phyloP scores from a whole-genome alignment of 2,329 filamentous ascomycete species.

The Diaporthe batatas region DNA sequence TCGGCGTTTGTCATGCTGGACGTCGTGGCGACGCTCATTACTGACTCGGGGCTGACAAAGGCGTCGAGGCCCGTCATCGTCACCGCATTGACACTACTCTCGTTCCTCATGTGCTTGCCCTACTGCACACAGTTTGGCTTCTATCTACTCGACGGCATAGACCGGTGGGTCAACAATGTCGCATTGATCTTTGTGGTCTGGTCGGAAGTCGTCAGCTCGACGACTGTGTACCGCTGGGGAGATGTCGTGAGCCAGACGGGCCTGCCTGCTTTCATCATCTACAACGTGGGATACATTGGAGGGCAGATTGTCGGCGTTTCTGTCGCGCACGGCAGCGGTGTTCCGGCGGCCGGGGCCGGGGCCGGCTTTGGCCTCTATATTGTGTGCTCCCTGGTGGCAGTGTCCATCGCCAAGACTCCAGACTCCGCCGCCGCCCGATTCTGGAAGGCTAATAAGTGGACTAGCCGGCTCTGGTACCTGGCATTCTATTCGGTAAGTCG shows the following conservation, averaged over 20 bases:
- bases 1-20: conserved; percentile 73
- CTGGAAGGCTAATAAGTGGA: conserved; percentile 55
- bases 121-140: conserved; percentile 72
- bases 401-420: conserved; percentile 58
- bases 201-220: conserved; percentile 65
- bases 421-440: conserved; percentile 56
- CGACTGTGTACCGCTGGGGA: conserved; percentile 65
- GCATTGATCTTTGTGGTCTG: conserved; percentile 67
- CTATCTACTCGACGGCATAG: conserved; percentile 66
- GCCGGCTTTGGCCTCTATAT: conserved; percentile 67
- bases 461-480: conserved; percentile 64
- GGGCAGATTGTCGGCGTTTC: conserved; percentile 64
- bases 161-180: conserved; percentile 69
- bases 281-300: conserved; percentile 66
- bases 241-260: conserved; percentile 61
- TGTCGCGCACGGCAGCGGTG: conserved; percentile 12
- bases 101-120: conserved; percentile 66
- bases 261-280: conserved; percentile 56
- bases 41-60: conserved; percentile 63
- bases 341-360: conserved; percentile 55
- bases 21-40: conserved; percentile 65
- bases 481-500: conserved; percentile 68
- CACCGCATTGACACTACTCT: conserved; percentile 61
- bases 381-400: conserved; percentile 54
- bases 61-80: conserved; percentile 62